Evolutionary conservation across 805 yeast genomes (phyloP), one percentile per base, ranked within the genome.

Genomic region (Hanseniaspora mollemarum): DNA sequence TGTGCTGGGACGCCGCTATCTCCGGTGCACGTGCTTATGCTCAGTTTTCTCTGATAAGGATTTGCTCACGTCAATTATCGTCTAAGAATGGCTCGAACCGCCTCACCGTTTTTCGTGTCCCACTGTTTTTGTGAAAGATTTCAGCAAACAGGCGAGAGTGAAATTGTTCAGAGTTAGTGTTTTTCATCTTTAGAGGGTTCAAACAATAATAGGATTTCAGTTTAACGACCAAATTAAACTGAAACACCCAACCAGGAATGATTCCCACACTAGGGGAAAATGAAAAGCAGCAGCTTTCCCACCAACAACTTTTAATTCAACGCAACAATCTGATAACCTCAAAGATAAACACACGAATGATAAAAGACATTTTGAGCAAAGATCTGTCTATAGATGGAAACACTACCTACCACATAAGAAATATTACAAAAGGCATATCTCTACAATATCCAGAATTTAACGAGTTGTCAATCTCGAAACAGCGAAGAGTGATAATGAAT

Each of bases 401-500:
- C 39, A 29, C 31, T 13, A 48, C 51, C 2, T 40, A 48, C 29
- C 51, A 96, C 9, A 88, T 88, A 54, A 78, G 96, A 55, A 88
- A 84, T 64, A 81, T 88, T 56, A 88, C 96, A 2, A 75, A 81
- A 36, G 87, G 85, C 56, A 69, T 88, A 49, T 75, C 87, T 12
- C 59, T 71, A 7, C 86, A 85, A 55, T 86, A 87, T 33, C 81
- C 81, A 1, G 82, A 86, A 28, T 88, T 88, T 63, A 86, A 85
- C 51, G 77, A 77, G 56, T 69, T 88, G 52, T 83, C 94, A 1
- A 71, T 87, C 19, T 84, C 94, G 10, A 88, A 88, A 61, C 96
- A 88, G 66, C 75, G 96, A 61, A 72, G 96, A 54, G 73, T 88
- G 52, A 88, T 88, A 28, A 88, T 88, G 81, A 79, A 87, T 13